Base-by-base conservation (phyloP, 768 basidiomycete genomes). In the Cystobasidium ongulense region DNA sequence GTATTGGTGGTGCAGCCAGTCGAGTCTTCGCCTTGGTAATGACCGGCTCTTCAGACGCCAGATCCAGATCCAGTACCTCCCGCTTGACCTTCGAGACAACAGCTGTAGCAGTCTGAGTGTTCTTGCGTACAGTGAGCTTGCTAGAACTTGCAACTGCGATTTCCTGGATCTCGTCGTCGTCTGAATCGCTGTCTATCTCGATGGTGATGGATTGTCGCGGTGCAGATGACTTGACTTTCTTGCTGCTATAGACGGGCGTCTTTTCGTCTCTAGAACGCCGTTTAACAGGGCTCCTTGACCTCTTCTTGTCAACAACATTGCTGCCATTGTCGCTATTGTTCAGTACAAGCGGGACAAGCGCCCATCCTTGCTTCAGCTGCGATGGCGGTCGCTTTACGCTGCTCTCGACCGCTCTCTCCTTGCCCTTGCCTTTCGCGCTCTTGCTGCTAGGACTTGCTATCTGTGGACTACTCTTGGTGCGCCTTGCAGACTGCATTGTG, bases 191-290 rank as follows among this genome's bases (percentile, higher is more conserved):
- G 29, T 72, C 36, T 29, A 75, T 39, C 43, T 46, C 61, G 29
- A 63, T 57, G 23, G 46, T 33, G 23, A 46, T 35, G 29, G 50
- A 76, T 74, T 21, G 7, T n/a, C 2, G 10, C 27, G 29, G 13
- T 23, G 63, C 13, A 4, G 63, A 7, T 4, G 41, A 13, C 38
- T 64, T 64, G 63, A 15, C 92, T 76, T 95, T 93, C 78, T 89
- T 89, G 29, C 92, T 95, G 13, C 91, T 89, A 74, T 88, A 90
- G 7, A 94, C 92, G 78, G 90, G 90, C 0, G 94, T 87, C 79
- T 93, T 94, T 54, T 94, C 85, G 21, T 88, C 57, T 27, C 25
- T 4, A 11, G 57, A 59, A 15, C 33, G 57, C 29, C 57, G 25
- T 27, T 59, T 59, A 4, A 27, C 33, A 29, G 57, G 57, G 29